Evolutionary conservation across 345 rosid genomes (phyloP).

Genomic region (Nasturtium officinale): DNA sequence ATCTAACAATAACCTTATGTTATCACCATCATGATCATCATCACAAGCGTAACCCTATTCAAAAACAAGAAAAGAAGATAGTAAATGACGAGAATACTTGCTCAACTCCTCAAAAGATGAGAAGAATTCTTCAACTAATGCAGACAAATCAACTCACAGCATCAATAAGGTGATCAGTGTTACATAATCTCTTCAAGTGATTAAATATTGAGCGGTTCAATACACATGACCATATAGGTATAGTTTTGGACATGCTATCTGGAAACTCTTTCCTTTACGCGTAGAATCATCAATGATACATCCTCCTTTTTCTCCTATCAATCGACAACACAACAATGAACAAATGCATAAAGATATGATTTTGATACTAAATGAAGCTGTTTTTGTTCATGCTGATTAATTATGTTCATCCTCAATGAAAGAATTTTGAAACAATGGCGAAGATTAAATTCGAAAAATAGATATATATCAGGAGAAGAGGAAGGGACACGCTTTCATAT

Average conservation of each 20-base stretch:
- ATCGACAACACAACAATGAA: conserved; percentile 20
- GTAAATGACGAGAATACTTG: background rate
- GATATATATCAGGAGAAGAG: conserved; percentile 61
- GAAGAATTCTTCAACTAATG: background rate
- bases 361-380: background rate
- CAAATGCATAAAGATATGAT: background rate
- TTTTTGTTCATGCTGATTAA: background rate
- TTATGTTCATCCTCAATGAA: background rate
- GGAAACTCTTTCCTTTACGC: conserved; percentile 92
- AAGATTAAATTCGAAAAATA: background rate
- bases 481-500: conserved; percentile 30
- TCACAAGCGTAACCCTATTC: conserved; percentile 40
- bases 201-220: conserved; percentile 66
- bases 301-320: conserved; percentile 88
- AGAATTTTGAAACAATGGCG: background rate
- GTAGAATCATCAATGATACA: conserved; percentile 87
- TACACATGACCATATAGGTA: conserved; percentile 91
- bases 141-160: conserved; percentile 49
- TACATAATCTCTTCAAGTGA: conserved; percentile 41
- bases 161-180: conserved; percentile 31
- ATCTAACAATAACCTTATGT: conserved; percentile 20
- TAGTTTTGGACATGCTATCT: conserved; percentile 95
- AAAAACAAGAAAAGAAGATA: conserved; percentile 1
- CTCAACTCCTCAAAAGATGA: background rate
- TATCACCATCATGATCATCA: conserved; percentile 29